These are phyloP conservation scores for Blepharisma stoltei DNA, from an alignment of 73 alveolate species.

Conservation along the genomic window DNA sequence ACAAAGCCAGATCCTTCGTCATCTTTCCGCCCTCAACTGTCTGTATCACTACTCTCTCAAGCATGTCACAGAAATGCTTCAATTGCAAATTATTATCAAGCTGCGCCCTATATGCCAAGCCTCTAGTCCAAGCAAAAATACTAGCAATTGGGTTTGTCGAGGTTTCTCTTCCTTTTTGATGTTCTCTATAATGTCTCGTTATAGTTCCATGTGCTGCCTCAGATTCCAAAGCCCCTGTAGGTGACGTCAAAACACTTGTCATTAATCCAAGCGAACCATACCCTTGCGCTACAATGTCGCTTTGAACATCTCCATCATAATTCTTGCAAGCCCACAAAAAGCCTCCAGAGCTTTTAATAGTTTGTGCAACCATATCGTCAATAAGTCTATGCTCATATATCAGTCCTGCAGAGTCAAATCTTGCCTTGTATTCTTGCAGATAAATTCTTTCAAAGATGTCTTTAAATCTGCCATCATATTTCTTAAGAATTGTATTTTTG, in stretches of 20 bases:
- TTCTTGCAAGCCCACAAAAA: slow-evolving; percentile 93
- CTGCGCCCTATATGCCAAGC: slow-evolving; percentile 75
- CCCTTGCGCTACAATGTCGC: slow-evolving; percentile 87
- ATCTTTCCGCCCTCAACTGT: slow-evolving; percentile 71
- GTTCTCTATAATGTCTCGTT: slow-evolving; percentile 83
- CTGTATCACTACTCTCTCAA: slow-evolving; percentile 61
- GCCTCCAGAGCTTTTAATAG: slow-evolving; percentile 77
- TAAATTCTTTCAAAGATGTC: slow-evolving; percentile 78
- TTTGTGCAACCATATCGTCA: slow-evolving; percentile 85
- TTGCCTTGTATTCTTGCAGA: slow-evolving; percentile 42
- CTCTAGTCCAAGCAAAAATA: slow-evolving; percentile 89
- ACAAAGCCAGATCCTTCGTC: slow-evolving; percentile 85
- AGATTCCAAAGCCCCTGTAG: slow-evolving; percentile 77
- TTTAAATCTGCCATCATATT: slow-evolving; percentile 87
- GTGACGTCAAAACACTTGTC: slow-evolving; percentile 74
- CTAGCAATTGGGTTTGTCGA: slow-evolving; percentile 86
- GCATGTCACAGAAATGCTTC: slow-evolving; percentile 47
- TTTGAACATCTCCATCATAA: slow-evolving; percentile 89
- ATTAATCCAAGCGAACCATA: slow-evolving; percentile 78
- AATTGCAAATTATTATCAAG: slow-evolving; percentile 69
- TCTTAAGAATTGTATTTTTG: slow-evolving; percentile 80
- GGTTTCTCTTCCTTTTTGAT: slow-evolving; percentile 78
- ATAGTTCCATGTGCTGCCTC: slow-evolving; percentile 95
- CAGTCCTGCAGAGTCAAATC: slow-evolving; percentile 60
- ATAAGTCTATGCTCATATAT: slow-evolving; percentile 88